Base-by-base conservation (phyloP, 1,284 basidiomycete species). In the Apiotrichum gamsii region DNA sequence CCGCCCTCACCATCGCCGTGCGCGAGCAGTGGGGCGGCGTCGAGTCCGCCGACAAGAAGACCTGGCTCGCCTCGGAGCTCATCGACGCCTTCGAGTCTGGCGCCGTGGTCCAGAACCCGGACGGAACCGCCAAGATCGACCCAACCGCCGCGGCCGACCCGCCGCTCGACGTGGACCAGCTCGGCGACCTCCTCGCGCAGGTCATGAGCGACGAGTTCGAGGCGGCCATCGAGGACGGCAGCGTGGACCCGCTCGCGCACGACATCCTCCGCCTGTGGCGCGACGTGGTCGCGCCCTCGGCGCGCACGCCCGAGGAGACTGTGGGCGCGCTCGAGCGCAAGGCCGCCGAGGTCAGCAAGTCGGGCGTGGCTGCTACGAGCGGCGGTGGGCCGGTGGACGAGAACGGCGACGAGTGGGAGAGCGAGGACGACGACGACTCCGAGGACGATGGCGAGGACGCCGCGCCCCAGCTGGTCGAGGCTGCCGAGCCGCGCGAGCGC, bases 121-220 rank as follows among this genome's bases (percentile, higher is more conserved):
- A 41, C 20, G 37, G 55, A 14, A n/a, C n/a, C n/a, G 20, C 42
- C 8, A 31, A 50, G 34, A 39, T 66, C 45, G 54, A 56, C 48
- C 60, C 58, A 4, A 45, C 52, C 32, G 43, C 44, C 10, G 57
- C 64, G 16, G 54, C 70, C 46, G 66, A 72, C 25, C 72, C 76
- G 8, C 62, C 75, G 1, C 82, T 85, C 1, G 89, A 90, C 60
- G 77, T 77, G 18, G 75, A 81, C 59, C 87, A 90, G 59, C 72
- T 94, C 48, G 86, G 85, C 59, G 81, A 86, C 45, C 75, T 85
- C 57, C 75, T 94, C 14, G 74, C 85, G 29, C 68, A 72, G 48
- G 79, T 87, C 38, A 82, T 93, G 78, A 76, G 77, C 15, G 87
- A 93, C 61, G 90, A 91, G 62, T 94, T 89, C 61, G 87, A 90